Conservation (phyloP, 176 grass and related monocot genomes). For the Bolboschoenus planiculmis region DNA sequence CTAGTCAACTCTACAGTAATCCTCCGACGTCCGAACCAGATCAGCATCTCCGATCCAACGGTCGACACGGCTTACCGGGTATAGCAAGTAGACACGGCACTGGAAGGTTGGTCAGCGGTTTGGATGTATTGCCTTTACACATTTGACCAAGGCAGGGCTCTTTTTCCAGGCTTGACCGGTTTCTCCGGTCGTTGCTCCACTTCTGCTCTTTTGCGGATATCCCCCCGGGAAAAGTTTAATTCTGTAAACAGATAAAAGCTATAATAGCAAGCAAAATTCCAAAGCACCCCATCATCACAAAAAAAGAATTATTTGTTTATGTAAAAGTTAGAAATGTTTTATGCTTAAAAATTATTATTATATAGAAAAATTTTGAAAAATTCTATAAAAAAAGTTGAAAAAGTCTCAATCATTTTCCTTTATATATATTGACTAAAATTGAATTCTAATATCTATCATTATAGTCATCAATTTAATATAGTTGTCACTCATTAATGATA, state of each 20-base stretch:
- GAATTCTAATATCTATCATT: too few relatives aligned
- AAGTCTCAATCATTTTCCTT: too few relatives aligned
- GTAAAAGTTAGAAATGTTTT: too few relatives aligned
- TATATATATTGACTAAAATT: too few relatives aligned
- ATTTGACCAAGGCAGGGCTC: slow-evolving; percentile 3
- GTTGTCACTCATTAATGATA: background rate
- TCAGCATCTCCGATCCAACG: background rate
- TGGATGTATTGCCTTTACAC: slow-evolving; percentile 20
- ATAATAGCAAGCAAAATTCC: background rate
- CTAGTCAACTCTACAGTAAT: slow-evolving; percentile 16
- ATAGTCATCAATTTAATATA: too few relatives aligned
- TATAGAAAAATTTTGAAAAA: too few relatives aligned
- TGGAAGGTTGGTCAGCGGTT: slow-evolving; percentile 23
- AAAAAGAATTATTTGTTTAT: background rate
- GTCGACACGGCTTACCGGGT: background rate
- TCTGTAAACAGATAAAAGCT: background rate
- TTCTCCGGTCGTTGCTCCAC: background rate
- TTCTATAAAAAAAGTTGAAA: too few relatives aligned
- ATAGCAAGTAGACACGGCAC: slow-evolving; percentile 5
- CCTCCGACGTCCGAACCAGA: background rate
- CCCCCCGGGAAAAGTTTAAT: background rate
- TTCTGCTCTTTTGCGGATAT: background rate
- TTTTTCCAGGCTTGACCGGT: background rate
- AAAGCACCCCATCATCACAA: background rate
- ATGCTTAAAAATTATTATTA: too few relatives aligned